Base-by-base conservation (phyloP, 208 protist species). In the Crithidia bombi region DNA sequence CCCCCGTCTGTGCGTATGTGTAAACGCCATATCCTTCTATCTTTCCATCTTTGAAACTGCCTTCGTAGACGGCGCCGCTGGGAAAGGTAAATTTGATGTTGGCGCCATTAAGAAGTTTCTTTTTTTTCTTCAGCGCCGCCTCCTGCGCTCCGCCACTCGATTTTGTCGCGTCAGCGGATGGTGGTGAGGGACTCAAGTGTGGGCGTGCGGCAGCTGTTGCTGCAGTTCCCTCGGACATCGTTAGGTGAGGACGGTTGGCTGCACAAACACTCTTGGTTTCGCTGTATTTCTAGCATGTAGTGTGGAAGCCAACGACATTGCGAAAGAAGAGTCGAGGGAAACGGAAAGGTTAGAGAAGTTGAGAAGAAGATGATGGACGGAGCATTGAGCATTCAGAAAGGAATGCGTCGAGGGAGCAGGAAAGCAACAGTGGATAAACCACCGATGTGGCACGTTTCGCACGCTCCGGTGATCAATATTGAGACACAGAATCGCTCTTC, bases 1-100 rank as follows among this genome's bases (percentile, higher is more conserved):
- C 88, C 15, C 81, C 75, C 21, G 69, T 80, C 21, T 77, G 66
- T 19, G 73, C 46, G 62, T 89, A 91, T 17, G 56, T 73, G 57
- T 91, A 91, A n/a, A 73, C 72, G 4, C 86, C 86, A 32, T 86
- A 87, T 0, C 86, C 86, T 25, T 86, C 76, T 4, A 89, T 65
- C 43, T 83, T 82, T 9, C 82, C 86, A 32, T 87, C 79, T 15
- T 74, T 67, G 72, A 92, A 81, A 17, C 67, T 70, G 5, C 86
- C 86, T 5, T 81, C 69, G 57, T 92, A 92, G 21, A 57, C 78
- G 12, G 82, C 85, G 10, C 86, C 86, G 38, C 67, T 81, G 10
- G 82, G 80, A 55, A 85, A 89, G 1, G 68, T 81, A 54, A 85
- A 76, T n/a, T 74, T 78, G 43, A 89, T 78, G 51, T 87, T 75